Base-by-base conservation (phyloP, 495 filamentous ascomycete species). In the Tuber brumale region DNA sequence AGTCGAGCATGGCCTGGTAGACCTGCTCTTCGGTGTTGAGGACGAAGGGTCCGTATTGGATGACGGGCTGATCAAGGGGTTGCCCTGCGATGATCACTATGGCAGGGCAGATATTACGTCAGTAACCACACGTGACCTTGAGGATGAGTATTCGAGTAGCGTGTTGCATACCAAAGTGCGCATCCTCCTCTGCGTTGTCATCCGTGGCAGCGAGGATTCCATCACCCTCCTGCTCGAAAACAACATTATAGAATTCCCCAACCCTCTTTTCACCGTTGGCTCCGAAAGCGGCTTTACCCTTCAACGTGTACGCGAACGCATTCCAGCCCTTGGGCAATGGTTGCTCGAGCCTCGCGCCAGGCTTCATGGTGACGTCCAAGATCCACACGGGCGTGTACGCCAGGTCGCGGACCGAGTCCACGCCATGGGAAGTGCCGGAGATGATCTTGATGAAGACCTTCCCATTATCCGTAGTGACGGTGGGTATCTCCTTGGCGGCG, bases 11-110 rank as follows among this genome's bases (percentile, higher is more conserved):
- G 4, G 95, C 93, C 86, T 97, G 89, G 78, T 94, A 92, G 57
- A 99, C 93, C 83, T 95, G 90, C 80, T 97, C 93, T 81, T 93
- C 87, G 18, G 88, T 88, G 48, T 87, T 97, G 76, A 97, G 81
- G 21, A 99, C 95, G 83, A 99, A 99, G 3, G 95, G 95, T 0
- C 95, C 95, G 83, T 99, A 97, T 88, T 99, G 95, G 41, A 97
- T 92, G 35, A 99, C 91, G 73, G 92, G 90, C 84, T 99, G 95
- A 82, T 97, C 91, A 21, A 97, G 87, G 23, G 94, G 92, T 81
- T 93, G 88, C 2, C 95, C 95, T 0, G 94, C 93, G 48, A 97
- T 87, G 57, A 98, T 86, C 7, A 98, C 85, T 86, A 42, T 42
- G 41, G 41, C 8, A 76, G 27, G 48, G 10, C 37, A 42, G 70